A percentile compares a stretch with the other conserved stretches of the same genome.
Evolutionary conservation across 2,329 filamentous ascomycete genomes (phyloP).

Genomic region (Arthrobotrys megalospora): DNA sequence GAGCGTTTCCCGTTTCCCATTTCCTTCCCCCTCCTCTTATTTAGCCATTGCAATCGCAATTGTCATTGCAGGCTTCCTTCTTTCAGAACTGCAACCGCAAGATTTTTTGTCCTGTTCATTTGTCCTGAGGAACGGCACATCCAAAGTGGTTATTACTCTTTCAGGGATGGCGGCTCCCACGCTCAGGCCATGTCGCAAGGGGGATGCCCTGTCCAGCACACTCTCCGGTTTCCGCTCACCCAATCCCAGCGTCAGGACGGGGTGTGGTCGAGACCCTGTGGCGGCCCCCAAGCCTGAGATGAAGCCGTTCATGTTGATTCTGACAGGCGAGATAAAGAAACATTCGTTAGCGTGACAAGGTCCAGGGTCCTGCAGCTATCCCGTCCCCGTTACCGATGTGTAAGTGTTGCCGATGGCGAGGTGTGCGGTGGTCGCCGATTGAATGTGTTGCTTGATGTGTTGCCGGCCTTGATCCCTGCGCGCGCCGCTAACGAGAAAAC

Average conservation of each 20-base stretch:
- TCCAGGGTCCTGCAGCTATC: constrained; percentile 1
- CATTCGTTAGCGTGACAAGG: not conserved
- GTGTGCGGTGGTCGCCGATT: not conserved
- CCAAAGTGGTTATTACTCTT: constrained; percentile 34
- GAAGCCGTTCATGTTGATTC: constrained; percentile 16
- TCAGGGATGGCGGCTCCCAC: constrained; percentile 35
- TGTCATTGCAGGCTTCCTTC: constrained; percentile 6
- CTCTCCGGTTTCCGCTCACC: constrained; percentile 1
- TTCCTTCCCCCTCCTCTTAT: not conserved
- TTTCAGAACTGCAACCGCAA: constrained; percentile 13
- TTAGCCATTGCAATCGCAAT: constrained; percentile 13
- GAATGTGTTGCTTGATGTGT: constrained; percentile 16
- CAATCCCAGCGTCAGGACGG: constrained; percentile 2
- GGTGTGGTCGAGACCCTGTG: constrained; percentile 27
- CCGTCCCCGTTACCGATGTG: not conserved
- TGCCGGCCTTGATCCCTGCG: not conserved
- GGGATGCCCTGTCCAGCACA: constrained; percentile 29
- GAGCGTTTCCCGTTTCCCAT: constrained; percentile 8
- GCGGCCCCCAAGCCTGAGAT: constrained; percentile 17
- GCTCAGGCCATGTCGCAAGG: constrained; percentile 35
- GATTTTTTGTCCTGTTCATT: constrained; percentile 9
- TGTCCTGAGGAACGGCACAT: constrained; percentile 24
- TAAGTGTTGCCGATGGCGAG: not conserved
- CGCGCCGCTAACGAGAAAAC: constrained; percentile 19
- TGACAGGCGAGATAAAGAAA: constrained; percentile 6